Evolutionary conservation across 768 basidiomycete genomes (phyloP).

Genomic region (Leccinum imitatum): DNA sequence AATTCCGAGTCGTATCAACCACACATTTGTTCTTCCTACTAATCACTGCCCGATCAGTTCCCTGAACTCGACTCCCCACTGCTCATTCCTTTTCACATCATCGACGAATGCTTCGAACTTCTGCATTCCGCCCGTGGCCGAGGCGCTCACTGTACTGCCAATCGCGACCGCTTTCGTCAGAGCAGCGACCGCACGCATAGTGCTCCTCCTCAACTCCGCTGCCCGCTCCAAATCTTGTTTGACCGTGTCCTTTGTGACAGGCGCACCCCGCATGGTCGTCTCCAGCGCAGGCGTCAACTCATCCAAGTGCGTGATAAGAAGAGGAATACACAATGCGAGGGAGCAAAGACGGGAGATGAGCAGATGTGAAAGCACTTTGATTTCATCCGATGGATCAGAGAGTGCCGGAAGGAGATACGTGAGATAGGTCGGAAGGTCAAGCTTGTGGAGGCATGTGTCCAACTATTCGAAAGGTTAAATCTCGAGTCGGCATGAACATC

Average conservation of each 20-base stretch:
- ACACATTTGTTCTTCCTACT: neutral
- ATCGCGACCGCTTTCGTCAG: slow-evolving; percentile 69
- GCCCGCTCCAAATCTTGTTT: slow-evolving; percentile 89
- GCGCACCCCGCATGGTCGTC: slow-evolving; percentile 86
- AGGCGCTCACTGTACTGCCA: slow-evolving; percentile 48
- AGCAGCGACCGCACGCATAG: slow-evolving; percentile 83
- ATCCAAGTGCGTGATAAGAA: slow-evolving; percentile 66
- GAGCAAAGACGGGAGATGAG: slow-evolving; percentile 89
- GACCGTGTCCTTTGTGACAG: slow-evolving; percentile 91
- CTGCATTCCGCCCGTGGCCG: slow-evolving; percentile 26
- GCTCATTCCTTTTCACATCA: slow-evolving; percentile 60
- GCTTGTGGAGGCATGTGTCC: slow-evolving; percentile 84
- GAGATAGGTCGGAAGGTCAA: slow-evolving; percentile 87
- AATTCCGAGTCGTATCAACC: neutral
- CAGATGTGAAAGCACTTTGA: slow-evolving; percentile 96
- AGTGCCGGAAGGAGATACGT: slow-evolving; percentile 79
- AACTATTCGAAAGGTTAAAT: slow-evolving; percentile 46
- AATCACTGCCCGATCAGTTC: slow-evolving; percentile 30
- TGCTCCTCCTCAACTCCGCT: slow-evolving; percentile 89
- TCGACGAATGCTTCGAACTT: slow-evolving; percentile 83
- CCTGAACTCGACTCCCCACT: slow-evolving; percentile 67
- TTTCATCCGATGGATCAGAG: slow-evolving; percentile 89
- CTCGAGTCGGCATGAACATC: neutral
- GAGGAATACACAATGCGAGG: slow-evolving; percentile 45
- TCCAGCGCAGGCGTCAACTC: slow-evolving; percentile 82